Evolutionary conservation across 805 yeast genomes (phyloP).

Genomic region (Cyberlindnera subsufficiens): DNA sequence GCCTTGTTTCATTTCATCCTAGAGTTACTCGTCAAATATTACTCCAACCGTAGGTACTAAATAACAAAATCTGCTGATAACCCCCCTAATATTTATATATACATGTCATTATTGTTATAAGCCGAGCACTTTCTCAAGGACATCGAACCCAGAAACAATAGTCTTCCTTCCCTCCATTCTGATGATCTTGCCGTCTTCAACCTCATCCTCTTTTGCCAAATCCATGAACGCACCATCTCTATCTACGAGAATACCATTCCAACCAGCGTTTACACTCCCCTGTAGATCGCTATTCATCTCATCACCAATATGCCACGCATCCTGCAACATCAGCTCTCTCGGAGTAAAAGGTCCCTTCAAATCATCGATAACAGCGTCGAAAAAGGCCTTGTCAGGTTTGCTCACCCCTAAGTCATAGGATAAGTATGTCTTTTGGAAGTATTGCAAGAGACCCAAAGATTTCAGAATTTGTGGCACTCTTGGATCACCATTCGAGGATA

Average conservation of each 20-base stretch:
- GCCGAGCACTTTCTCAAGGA: constrained; percentile 6
- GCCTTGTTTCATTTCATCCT: no score
- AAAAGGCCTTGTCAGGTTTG: constrained; percentile 50
- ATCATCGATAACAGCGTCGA: constrained; percentile 31
- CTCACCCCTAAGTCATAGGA: constrained; percentile 51
- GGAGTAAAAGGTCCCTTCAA: constrained; percentile 18
- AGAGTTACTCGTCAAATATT: no score
- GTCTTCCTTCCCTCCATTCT: constrained; percentile 10
- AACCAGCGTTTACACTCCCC: constrained; percentile 50
- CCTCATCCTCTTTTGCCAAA: constrained; percentile 6
- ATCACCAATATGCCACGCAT: constrained; percentile 67
- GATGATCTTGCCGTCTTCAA: constrained; percentile 2
- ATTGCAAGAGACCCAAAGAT: constrained; percentile 38
- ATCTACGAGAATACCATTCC: constrained; percentile 56
- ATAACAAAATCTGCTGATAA: no score
- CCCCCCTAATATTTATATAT: background rate
- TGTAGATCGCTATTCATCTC: constrained; percentile 46
- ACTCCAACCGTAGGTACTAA: no score
- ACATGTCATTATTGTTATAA: background rate
- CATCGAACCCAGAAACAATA: constrained; percentile 6
- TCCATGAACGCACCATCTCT: constrained; percentile 23
- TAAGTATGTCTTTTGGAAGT: constrained; percentile 38
- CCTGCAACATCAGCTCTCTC: constrained; percentile 17
- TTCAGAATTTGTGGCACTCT: constrained; percentile 40
- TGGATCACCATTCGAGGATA: constrained; percentile 60